Evolutionary conservation across 1,284 basidiomycete genomes (phyloP).

Genomic region (Fomitopsis betulina): DNA sequence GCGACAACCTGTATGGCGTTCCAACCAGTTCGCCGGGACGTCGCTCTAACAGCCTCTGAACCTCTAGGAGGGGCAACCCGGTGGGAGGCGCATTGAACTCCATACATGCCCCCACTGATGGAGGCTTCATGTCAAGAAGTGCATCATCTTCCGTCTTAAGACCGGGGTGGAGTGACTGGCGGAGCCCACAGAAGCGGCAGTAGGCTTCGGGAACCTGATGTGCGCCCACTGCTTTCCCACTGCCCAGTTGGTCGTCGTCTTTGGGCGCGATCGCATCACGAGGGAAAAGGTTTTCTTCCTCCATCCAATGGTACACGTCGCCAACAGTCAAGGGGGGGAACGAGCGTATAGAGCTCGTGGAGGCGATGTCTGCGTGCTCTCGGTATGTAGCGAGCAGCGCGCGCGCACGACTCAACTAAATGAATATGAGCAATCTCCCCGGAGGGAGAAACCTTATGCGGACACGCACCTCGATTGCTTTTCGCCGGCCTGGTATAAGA

Average conservation of each 20-base stretch:
- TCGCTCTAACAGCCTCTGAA: constrained; percentile 12
- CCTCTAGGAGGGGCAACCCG: constrained; percentile 22
- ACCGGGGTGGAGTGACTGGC: constrained; percentile 17
- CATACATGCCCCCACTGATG: constrained; percentile 7
- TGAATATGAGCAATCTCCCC: background rate
- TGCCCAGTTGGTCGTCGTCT: background rate
- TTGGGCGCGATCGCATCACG: constrained; percentile 16
- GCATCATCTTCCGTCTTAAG: constrained; percentile 10
- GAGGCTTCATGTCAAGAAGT: background rate
- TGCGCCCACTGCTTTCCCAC: background rate
- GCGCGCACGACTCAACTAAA: constrained; percentile 58
- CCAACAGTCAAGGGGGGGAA: constrained; percentile 39
- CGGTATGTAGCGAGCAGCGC: constrained; percentile 48
- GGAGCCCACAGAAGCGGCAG: constrained; percentile 28
- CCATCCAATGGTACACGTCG: constrained; percentile 58
- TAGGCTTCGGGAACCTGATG: constrained; percentile 12
- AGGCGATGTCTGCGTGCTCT: constrained; percentile 19
- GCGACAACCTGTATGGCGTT: constrained; percentile 9
- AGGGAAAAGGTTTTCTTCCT: constrained; percentile 45
- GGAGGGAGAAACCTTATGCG: background rate
- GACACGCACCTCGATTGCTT: constrained; percentile 61
- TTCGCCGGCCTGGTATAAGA: constrained; percentile 53
- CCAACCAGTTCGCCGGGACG: constrained; percentile 8
- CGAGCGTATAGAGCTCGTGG: constrained; percentile 15
- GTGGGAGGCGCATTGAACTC: constrained; percentile 11